Percentiles rank a stretch among this genome's conserved stretches.
These are phyloP conservation scores for Berberis vulgaris DNA, from an alignment of 164 flowering plant genomes.

Conservation along the genomic window DNA sequence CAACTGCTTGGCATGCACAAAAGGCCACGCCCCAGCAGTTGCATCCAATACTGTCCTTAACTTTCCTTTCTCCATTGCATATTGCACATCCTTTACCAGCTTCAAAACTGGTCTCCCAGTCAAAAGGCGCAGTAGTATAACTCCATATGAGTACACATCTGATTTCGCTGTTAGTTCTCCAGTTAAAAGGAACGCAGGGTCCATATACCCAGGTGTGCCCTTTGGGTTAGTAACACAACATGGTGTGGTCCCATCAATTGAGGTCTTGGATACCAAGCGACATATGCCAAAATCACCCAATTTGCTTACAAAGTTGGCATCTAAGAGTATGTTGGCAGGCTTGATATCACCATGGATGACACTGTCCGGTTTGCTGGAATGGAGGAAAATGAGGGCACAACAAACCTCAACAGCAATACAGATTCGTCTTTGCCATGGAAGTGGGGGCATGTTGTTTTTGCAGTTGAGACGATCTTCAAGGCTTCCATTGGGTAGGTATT, in stretches of 20 bases:
- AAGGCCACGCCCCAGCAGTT: slow-evolving; percentile 89
- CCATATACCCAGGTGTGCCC: slow-evolving; percentile 66
- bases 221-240: slow-evolving; percentile 45
- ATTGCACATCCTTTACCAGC: slow-evolving; percentile 53
- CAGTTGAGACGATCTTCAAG: slow-evolving; percentile 87
- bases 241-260: slow-evolving; percentile 18
- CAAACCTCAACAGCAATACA: slow-evolving; percentile 75
- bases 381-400: slow-evolving; percentile 74
- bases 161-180: slow-evolving; percentile 76
- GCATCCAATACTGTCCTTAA: slow-evolving; percentile 52
- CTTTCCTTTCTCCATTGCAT: slow-evolving; percentile 48
- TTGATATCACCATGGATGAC: slow-evolving; percentile 80
- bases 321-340: slow-evolving; percentile 78
- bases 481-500: slow-evolving; percentile 78
- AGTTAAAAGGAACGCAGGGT: slow-evolving; percentile 63
- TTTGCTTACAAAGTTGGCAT: slow-evolving; percentile 50
- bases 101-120: slow-evolving; percentile 64
- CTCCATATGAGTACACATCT: slow-evolving; percentile 81
- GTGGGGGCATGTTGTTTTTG: slow-evolving; percentile 54
- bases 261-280: slow-evolving; percentile 24
- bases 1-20: slow-evolving; percentile 73
- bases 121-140: slow-evolving; percentile 56
- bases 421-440: slow-evolving; percentile 74
- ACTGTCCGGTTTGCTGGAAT: slow-evolving; percentile 49
- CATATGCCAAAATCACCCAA: slow-evolving; percentile 83